Evolutionary conservation across 495 filamentous ascomycete genomes (phyloP).

Genomic region (Evernia prunastri): DNA sequence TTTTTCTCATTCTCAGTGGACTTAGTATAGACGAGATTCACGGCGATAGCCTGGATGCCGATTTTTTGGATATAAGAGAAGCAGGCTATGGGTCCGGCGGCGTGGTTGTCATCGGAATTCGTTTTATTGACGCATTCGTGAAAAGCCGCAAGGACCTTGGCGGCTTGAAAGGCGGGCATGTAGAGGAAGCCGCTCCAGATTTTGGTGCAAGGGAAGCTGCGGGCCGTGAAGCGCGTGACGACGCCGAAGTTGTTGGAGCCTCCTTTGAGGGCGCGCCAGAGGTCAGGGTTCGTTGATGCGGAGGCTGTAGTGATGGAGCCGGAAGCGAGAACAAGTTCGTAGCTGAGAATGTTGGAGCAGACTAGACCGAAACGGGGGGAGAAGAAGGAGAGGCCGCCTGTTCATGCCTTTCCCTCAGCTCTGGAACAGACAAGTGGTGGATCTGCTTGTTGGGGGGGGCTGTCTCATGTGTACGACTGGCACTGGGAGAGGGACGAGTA

Average conservation of each 20-base stretch:
- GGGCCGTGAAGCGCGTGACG: constrained; percentile 29
- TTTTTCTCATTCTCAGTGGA: constrained; percentile 48
- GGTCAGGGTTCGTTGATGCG: constrained; percentile 32
- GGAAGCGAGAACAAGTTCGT: constrained; percentile 33
- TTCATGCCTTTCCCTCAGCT: constrained; percentile 20
- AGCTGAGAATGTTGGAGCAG: constrained; percentile 32
- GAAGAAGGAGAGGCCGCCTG: constrained; percentile 34
- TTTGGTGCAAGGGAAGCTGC: constrained; percentile 34
- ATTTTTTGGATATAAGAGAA: constrained; percentile 31
- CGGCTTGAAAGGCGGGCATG: constrained; percentile 26
- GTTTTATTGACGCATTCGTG: constrained; percentile 21
- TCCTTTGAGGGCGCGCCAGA: constrained; percentile 48
- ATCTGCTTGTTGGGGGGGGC: not conserved
- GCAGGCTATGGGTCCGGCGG: constrained; percentile 34
- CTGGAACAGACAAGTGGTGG: not conserved
- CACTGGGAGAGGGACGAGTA: constrained; percentile 8
- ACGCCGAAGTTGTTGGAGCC: constrained; percentile 50
- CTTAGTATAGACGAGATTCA: constrained; percentile 67
- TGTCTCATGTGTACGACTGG: too few relatives aligned
- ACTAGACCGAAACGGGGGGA: constrained; percentile 32
- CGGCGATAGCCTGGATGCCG: constrained; percentile 57
- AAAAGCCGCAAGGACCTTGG: constrained; percentile 29
- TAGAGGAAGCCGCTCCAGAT: constrained; percentile 44
- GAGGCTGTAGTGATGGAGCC: constrained; percentile 25
- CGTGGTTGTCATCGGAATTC: constrained; percentile 24